Conservation (phyloP, 2,329 filamentous ascomycete species). For the Pyrenochaeta sp. region DNA sequence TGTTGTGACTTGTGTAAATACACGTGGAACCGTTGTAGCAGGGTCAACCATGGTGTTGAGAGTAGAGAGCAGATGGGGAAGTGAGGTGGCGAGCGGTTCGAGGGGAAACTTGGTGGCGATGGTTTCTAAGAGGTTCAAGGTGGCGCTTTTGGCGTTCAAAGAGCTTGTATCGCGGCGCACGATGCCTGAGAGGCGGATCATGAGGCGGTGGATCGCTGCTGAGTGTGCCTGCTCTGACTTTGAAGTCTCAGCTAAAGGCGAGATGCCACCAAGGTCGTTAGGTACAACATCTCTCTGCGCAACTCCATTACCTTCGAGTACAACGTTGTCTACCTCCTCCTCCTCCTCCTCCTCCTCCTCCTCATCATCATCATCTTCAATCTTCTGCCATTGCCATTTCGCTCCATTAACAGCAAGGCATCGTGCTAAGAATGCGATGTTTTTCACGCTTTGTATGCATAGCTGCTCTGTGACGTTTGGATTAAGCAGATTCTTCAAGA, state of each 20-base stretch:
- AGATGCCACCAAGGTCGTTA: constrained; percentile 48
- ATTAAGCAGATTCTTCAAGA: constrained; percentile 68
- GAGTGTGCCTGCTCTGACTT: constrained; percentile 41
- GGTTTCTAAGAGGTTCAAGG: constrained; percentile 76
- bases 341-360: constrained; percentile 53
- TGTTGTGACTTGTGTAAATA: constrained; percentile 72
- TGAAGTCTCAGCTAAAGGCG: constrained; percentile 23
- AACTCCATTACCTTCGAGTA: constrained; percentile 53
- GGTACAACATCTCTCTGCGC: constrained; percentile 32
- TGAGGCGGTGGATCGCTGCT: constrained; percentile 74
- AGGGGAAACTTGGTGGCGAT: constrained; percentile 70
- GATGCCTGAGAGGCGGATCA: constrained; percentile 79
- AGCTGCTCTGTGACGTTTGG: constrained; percentile 74
- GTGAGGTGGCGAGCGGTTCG: constrained; percentile 66
- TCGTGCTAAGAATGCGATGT: constrained; percentile 81
- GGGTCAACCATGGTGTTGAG: constrained; percentile 87
- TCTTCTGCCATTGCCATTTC: constrained; percentile 55
- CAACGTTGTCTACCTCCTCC: constrained; percentile 50
- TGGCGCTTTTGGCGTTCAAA: constrained; percentile 77
- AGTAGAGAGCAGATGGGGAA: constrained; percentile 71
- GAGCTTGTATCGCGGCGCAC: constrained; percentile 72
- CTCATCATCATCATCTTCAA: no score
- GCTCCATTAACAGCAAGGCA: constrained; percentile 68
- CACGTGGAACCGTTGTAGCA: constrained; percentile 74
- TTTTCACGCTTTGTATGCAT: constrained; percentile 80